Conservation (phyloP, 805 yeast species). For the Myxozyma monticola region DNA sequence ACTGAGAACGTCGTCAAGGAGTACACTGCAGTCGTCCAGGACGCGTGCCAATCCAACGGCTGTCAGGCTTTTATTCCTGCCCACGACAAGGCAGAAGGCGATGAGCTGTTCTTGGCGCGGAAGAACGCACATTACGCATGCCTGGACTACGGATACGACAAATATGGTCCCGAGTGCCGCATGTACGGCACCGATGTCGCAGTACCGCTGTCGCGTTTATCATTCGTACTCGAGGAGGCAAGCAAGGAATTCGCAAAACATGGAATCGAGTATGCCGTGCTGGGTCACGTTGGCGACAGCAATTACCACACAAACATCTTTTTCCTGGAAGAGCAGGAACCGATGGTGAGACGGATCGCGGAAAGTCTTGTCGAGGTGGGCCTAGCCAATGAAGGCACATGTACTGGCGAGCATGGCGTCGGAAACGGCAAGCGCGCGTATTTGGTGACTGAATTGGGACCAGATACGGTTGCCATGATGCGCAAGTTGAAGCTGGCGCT, state of each 20-base stretch:
- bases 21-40: constrained; percentile 47
- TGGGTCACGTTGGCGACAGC: constrained; percentile 92
- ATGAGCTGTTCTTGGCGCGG: constrained; percentile 77
- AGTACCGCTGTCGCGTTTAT: constrained; percentile 73
- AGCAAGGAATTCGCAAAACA: constrained; percentile 58
- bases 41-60: constrained; percentile 53
- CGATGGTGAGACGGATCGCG: constrained; percentile 55
- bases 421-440: constrained; percentile 69
- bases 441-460: constrained; percentile 65
- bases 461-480: constrained; percentile 67
- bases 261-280: constrained; percentile 62
- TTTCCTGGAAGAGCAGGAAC: constrained; percentile 53
- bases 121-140: constrained; percentile 75
- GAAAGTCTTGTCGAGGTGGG: constrained; percentile 73
- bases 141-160: constrained; percentile 59
- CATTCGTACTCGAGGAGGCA: constrained; percentile 60
- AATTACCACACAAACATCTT: constrained; percentile 80
- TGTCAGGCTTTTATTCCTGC: constrained; percentile 63
- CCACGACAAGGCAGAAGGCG: constrained; percentile 57
- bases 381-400: constrained; percentile 72
- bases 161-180: constrained; percentile 49
- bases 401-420: constrained; percentile 89
- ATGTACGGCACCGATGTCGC: constrained; percentile 92
- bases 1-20: constrained; percentile 50
- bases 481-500: constrained; percentile 68